Percentiles rank a stretch among this genome's conserved stretches.
phyloP scores from a whole-genome alignment of 2,329 filamentous ascomycete species.

The Aspergillus proliferans region DNA sequence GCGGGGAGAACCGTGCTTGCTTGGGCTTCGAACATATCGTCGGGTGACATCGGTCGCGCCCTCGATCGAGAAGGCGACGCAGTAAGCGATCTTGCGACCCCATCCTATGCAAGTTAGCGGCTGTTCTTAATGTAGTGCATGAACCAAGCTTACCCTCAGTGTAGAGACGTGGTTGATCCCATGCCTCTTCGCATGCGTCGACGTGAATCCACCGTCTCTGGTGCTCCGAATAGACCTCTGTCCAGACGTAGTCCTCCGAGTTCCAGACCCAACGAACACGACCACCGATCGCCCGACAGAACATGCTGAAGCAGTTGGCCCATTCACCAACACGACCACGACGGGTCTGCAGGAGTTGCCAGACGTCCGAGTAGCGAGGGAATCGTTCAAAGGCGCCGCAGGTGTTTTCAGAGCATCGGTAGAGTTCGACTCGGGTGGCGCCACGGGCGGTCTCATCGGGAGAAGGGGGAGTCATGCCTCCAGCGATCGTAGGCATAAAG shows the following conservation, averaged over 20 bases:
- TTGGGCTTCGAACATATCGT: conserved; percentile 52
- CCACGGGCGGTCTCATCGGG: conserved; percentile 86
- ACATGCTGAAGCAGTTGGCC: conserved; percentile 98
- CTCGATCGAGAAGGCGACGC: conserved; percentile 91
- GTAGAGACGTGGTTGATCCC: conserved; percentile 90
- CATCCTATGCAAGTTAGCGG: conserved; percentile 52
- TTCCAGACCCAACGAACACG: conserved; percentile 98
- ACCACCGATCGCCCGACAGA: conserved; percentile 85
- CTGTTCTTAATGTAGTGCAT: background rate
- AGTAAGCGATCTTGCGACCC: conserved; percentile 95
- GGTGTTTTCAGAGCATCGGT: conserved; percentile 69
- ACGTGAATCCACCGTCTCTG: conserved; percentile 95
- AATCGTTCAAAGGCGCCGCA: conserved; percentile 83
- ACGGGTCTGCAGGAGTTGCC: conserved; percentile 79
- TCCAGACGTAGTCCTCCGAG: conserved; percentile 95
- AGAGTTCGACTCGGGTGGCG: conserved; percentile 81
- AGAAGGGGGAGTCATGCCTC: conserved; percentile 76
- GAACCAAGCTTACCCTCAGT: conserved; percentile 59
- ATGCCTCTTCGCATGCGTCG: conserved; percentile 87
- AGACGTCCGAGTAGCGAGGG: conserved; percentile 90
- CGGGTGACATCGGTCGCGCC: conserved; percentile 64
- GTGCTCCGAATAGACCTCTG: conserved; percentile 92
- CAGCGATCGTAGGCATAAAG: conserved; percentile 71
- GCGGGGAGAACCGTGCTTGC: conserved; percentile 61
- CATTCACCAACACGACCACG: conserved; percentile 88